These are phyloP conservation scores for Candida chilensis DNA, from an alignment of 805 yeast genomes.

Conservation along the genomic window DNA sequence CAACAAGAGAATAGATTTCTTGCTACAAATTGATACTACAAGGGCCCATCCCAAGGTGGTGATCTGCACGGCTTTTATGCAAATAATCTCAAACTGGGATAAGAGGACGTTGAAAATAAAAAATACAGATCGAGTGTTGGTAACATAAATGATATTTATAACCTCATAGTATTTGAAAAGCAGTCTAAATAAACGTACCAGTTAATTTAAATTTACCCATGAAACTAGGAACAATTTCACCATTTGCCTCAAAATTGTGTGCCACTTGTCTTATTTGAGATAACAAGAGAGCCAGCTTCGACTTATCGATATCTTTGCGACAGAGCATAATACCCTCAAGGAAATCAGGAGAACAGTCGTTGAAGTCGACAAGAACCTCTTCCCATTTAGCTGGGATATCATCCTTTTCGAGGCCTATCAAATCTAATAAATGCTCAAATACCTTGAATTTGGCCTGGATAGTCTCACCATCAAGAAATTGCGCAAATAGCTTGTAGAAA, in stretches of 20 bases:
- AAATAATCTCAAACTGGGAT: background rate
- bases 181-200: no score
- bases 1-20: background rate
- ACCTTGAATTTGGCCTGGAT: constrained; percentile 44
- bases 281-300: constrained; percentile 15
- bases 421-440: constrained; percentile 53
- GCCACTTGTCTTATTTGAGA: constrained; percentile 17
- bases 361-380: constrained; percentile 53
- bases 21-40: background rate
- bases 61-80: background rate
- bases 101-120: background rate
- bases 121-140: no score
- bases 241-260: constrained; percentile 17
- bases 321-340: constrained; percentile 53
- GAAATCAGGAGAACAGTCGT: constrained; percentile 71
- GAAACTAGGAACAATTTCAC: background rate
- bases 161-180: no score
- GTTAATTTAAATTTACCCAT: background rate
- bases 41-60: background rate
- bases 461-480: constrained; percentile 26
- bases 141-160: no score
- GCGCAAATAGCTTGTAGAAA: constrained; percentile 43
- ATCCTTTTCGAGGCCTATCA: constrained; percentile 34
- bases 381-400: constrained; percentile 10
- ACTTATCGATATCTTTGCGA: constrained; percentile 32